Evolutionary conservation across 192 early-diverging fungal species (phyloP).

Genomic region (Lunasporangiospora selenospora): DNA sequence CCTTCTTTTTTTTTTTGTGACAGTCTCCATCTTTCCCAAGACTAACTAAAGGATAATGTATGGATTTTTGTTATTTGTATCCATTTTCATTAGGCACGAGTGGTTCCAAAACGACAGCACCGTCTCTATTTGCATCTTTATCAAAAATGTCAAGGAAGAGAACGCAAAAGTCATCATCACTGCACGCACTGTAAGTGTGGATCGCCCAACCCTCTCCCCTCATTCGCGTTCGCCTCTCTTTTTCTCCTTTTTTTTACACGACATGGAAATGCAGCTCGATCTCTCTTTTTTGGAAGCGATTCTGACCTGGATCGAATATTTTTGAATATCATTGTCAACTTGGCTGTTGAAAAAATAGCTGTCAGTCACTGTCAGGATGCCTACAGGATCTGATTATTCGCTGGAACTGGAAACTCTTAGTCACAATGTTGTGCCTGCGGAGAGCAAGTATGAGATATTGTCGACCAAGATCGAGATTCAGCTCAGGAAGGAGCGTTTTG

Average conservation of each 20-base stretch:
- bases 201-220: neutral
- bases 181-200: slow-evolving; percentile 53
- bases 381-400: slow-evolving; percentile 83
- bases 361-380: slow-evolving; percentile 84
- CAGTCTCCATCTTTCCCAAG: too few species aligned
- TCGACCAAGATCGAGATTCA: slow-evolving; percentile 94
- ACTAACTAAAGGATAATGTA: too few species aligned
- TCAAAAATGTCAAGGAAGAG: slow-evolving; percentile 83
- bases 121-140: slow-evolving; percentile 88
- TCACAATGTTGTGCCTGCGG: slow-evolving; percentile 73
- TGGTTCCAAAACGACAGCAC: slow-evolving; percentile 96
- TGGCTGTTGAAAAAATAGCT: slow-evolving; percentile 36
- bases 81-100: slow-evolving; percentile 75
- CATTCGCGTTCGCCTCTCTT: neutral
- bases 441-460: slow-evolving; percentile 75
- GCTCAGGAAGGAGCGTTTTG: slow-evolving; percentile 75
- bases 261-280: neutral
- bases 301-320: neutral
- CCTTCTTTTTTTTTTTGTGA: too few species aligned
- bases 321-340: neutral
- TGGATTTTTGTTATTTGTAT: slow-evolving; percentile 3
- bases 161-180: slow-evolving; percentile 70
- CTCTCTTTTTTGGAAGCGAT: neutral
- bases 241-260: neutral
- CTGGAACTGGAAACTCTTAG: slow-evolving; percentile 89